A percentile compares a stretch with the other conserved stretches of the same genome.
phyloP scores from a whole-genome alignment of 1,284 basidiomycete genomes.

The Malassezia equina region DNA sequence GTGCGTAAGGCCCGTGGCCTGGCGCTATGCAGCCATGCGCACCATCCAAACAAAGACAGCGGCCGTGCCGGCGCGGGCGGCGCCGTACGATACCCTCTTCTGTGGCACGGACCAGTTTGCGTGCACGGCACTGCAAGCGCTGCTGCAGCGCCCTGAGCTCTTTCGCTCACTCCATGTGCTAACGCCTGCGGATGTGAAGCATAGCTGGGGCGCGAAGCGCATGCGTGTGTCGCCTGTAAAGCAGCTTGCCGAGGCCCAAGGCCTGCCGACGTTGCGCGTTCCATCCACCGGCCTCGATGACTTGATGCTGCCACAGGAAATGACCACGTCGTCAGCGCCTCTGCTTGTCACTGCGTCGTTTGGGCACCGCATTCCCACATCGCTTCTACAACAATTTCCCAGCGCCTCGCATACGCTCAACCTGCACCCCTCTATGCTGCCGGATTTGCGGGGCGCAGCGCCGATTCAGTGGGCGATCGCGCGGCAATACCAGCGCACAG shows the following conservation, averaged over 20 bases:
- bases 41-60: no score
- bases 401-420: slow-evolving; percentile 61
- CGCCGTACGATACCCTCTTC: slow-evolving; percentile 42
- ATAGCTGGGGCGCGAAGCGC: slow-evolving; percentile 30
- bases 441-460: slow-evolving; percentile 77
- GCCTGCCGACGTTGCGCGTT: slow-evolving; percentile 18
- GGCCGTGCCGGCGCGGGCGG: background rate
- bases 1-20: background rate
- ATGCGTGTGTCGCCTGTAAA: slow-evolving; percentile 38
- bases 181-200: slow-evolving; percentile 54
- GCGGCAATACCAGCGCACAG: slow-evolving; percentile 17
- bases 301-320: slow-evolving; percentile 10
- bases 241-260: slow-evolving; percentile 20
- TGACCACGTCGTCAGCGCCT: slow-evolving; percentile 19
- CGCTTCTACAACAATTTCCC: slow-evolving; percentile 60
- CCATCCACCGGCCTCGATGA: slow-evolving; percentile 19
- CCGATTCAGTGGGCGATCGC: slow-evolving; percentile 76
- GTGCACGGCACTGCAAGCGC: slow-evolving; percentile 12
- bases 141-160: slow-evolving; percentile 8
- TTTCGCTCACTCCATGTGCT: slow-evolving; percentile 53
- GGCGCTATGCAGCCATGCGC: background rate
- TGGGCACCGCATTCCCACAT: slow-evolving; percentile 68
- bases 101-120: slow-evolving; percentile 43
- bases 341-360: slow-evolving; percentile 83
- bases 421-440: slow-evolving; percentile 81